Evolutionary conservation across 2,329 filamentous ascomycete genomes (phyloP), one percentile per base, ranked within the genome.

Genomic region (Ceratocystis diversiconidia): DNA sequence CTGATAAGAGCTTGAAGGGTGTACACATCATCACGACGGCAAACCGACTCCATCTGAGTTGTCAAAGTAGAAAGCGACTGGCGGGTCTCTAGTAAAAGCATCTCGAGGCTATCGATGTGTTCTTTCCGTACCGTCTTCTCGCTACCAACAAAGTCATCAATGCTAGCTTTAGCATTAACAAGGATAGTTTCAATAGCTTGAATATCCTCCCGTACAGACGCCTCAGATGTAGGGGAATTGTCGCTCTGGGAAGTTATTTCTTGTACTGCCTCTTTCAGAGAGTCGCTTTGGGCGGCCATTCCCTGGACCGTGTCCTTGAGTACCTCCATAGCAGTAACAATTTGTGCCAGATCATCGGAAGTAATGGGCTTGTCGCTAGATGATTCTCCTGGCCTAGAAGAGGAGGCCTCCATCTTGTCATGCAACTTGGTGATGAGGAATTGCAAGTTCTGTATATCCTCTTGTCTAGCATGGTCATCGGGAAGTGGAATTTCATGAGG

Each of bases 151-250:
- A 84, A 74, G 67, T 95, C 91, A 67, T 96, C 92, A 8, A 97
- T 78, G 60, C 89, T 89, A 4, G 87, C 85, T 73, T 96, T 96
- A 41, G 91, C 92, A 73, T 95, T 96, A 52, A 88, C 85, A 12
- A 97, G 80, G 61, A 97, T 85, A 0, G 88, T 95, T 74, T 96
- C 92, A 67, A 97, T 92, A 10, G 90, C 90, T 68, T 92, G 85
- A 0, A 92, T 65, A 70, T 97, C 92, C 69, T 96, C 90, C 72
- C 89, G 77, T 70, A 70, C 79, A 71, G 67, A 76, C 66, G 80
- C 76, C 67, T 7, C 67, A 19, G 70, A 68, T 25, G 68, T 65
- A 10, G 69, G 63, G 12, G 68, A 66, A 1, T 65, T 66, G 3
- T 67, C 60, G 22, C 69, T 67, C 2, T 15, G 73, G 1, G 73